Percentiles rank a stretch among this genome's conserved stretches.
Conservation (phyloP, 305 asterid species). For the Fraxinus floribunda region DNA sequence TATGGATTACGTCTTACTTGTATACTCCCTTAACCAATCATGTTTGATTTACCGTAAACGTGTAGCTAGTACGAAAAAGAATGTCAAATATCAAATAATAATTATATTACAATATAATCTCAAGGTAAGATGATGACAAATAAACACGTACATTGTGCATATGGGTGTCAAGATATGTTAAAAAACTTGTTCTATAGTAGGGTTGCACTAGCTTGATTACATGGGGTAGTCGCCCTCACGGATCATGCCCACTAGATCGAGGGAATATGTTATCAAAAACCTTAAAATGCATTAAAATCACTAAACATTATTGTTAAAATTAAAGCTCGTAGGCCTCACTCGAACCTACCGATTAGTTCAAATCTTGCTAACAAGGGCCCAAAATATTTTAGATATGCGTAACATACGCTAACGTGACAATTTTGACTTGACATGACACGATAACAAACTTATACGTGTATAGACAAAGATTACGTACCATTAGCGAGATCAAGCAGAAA, state of each 20-base stretch:
- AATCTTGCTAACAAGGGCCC: neutral
- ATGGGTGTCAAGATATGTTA: neutral
- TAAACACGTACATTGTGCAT: neutral
- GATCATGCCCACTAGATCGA: neutral
- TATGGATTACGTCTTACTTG: neutral
- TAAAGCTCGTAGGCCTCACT: neutral
- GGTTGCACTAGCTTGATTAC: neutral
- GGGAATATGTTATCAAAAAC: neutral
- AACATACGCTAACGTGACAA: neutral
- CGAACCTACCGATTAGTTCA: neutral
- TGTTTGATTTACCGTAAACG: neutral
- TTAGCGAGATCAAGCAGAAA: conserved; percentile 60
- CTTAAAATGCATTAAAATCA: neutral
- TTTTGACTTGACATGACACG: neutral
- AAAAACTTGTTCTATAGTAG: neutral
- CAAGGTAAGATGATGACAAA: neutral
- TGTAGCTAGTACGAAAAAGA: neutral
- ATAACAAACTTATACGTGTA: neutral
- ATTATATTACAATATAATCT: neutral
- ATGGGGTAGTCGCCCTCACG: neutral
- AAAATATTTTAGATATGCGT: neutral
- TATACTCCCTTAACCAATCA: neutral
- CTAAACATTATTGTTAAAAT: neutral
- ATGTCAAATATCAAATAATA: neutral
- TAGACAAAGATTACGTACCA: conserved; percentile 32